Evolutionary conservation across 179 eudicot genomes (phyloP).

Genomic region (Vitellaria paradoxa): DNA sequence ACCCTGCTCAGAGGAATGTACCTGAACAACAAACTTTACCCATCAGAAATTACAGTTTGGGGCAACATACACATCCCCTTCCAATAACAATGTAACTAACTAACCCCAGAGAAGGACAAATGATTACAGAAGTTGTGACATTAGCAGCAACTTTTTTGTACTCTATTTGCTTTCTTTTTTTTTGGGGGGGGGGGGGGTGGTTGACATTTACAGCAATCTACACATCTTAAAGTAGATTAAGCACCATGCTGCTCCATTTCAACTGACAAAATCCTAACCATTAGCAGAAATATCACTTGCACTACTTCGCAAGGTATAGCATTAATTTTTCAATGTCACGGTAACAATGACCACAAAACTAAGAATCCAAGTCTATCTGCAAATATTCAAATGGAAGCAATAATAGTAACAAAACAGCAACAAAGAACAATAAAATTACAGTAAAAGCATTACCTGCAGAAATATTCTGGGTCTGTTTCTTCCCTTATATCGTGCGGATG

Average conservation of each 20-base stretch:
- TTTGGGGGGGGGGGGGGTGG: no score
- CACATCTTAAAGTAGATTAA: neutral
- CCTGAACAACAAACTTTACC: conserved; percentile 33
- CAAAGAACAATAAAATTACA: neutral
- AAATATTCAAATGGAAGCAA: neutral
- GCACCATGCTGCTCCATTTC: neutral
- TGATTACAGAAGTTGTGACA: neutral
- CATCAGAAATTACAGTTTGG: neutral
- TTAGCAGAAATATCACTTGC: neutral
- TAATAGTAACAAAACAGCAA: neutral
- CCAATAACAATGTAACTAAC: neutral
- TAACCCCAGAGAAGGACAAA: neutral
- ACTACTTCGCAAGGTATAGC: neutral
- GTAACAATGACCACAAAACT: neutral
- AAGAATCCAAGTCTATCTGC: conserved; percentile 1
- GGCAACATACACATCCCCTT: neutral
- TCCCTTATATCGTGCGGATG: conserved; percentile 86
- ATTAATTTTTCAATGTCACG: neutral
- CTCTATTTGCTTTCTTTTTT: no score
- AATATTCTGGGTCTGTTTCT: conserved; percentile 84
- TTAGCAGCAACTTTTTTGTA: no score
- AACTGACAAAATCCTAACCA: neutral
- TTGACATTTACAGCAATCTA: neutral
- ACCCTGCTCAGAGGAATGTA: conserved; percentile 80
- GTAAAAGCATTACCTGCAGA: conserved; percentile 56